Base-by-base conservation (phyloP, 139 green algal genomes). In the Chlorella sorokiniana region DNA sequence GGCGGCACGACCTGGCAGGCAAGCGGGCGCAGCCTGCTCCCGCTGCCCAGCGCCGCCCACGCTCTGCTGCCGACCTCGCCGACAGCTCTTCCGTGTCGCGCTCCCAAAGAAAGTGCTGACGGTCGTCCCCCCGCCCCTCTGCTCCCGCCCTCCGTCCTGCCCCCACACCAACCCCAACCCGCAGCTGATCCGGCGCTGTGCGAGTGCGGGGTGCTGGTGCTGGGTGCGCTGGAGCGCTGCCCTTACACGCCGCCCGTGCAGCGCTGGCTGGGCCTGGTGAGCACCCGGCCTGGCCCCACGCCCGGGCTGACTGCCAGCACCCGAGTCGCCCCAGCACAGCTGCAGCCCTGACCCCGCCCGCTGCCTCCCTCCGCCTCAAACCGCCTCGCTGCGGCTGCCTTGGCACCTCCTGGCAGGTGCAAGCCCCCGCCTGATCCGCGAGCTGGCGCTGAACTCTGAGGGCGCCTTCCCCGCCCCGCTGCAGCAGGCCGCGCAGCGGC, bases 241-340 rank as follows among this genome's bases (percentile, higher is more conserved):
- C 29, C 25, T 25, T 69, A 54, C 73, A 69, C 37, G 2, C 1
- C 16, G 7, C 23, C 29, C 5, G 59, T 23, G 20, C 10, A 69
- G 1, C 20, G 40, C 6, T 79, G 73, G 73, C 73, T 79, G 51
- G 9, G 10, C 0, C 16, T 79, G 73, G 73, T 68, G 73, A 64
- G 38, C 23, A 45, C 3, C 33, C 29, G 31, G 33, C 45, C 48
- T 31, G 5, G 20, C n/a, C n/a, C n/a, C n/a, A n/a, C n/a, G n/a
- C n/a, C n/a, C n/a, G 6, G 22, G 35, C 48, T 78, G 71, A 18
- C 29, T 11, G 42, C 3, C 23, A 62, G 41, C 44, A 8, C 0
- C 1, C 48, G 14, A 56, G 48, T 56, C 48, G n/a, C n/a, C n/a
- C n/a, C n/a, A n/a, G n/a, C n/a, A n/a, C n/a, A n/a, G n/a, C n/a